Evolutionary conservation across 1,284 basidiomycete genomes (phyloP).

Genomic region (Sanghuangporus baumii): DNA sequence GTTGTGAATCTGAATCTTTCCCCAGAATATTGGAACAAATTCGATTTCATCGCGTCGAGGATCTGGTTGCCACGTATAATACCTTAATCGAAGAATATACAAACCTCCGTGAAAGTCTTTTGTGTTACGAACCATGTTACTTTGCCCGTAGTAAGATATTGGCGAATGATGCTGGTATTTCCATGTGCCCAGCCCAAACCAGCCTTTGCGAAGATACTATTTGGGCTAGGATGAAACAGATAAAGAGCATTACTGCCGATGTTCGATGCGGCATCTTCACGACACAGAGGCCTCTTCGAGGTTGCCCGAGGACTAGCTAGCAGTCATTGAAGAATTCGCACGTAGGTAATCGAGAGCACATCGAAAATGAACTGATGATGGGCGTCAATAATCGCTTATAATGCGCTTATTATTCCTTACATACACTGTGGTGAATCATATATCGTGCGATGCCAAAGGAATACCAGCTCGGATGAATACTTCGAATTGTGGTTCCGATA

Average conservation of each 20-base stretch:
- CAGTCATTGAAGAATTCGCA: too few relatives aligned
- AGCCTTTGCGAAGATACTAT: constrained; percentile 21
- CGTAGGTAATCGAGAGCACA: too few relatives aligned
- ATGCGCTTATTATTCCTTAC: too few relatives aligned
- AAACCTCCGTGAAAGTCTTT: not conserved
- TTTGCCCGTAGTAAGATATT: constrained; percentile 28
- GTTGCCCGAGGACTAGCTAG: too few relatives aligned
- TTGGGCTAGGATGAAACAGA: not conserved
- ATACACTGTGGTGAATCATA: too few relatives aligned
- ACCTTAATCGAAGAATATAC: constrained; percentile 22
- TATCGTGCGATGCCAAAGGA: too few relatives aligned
- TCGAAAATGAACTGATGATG: too few relatives aligned
- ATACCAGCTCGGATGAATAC: too few relatives aligned
- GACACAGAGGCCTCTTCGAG: not conserved
- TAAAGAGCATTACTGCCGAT: not conserved
- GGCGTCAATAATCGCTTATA: too few relatives aligned
- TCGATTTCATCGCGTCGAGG: constrained; percentile 25
- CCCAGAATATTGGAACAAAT: constrained; percentile 37
- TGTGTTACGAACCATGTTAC: constrained; percentile 26
- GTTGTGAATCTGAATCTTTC: constrained; percentile 25
- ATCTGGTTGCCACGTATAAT: constrained; percentile 31
- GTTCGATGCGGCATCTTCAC: not conserved
- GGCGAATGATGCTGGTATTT: constrained; percentile 21
- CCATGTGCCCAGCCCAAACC: constrained; percentile 31
- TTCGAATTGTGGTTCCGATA: too few relatives aligned